Evolutionary conservation across 208 protist species (phyloP).

Genomic region (Entamoeba moshkovskii): DNA sequence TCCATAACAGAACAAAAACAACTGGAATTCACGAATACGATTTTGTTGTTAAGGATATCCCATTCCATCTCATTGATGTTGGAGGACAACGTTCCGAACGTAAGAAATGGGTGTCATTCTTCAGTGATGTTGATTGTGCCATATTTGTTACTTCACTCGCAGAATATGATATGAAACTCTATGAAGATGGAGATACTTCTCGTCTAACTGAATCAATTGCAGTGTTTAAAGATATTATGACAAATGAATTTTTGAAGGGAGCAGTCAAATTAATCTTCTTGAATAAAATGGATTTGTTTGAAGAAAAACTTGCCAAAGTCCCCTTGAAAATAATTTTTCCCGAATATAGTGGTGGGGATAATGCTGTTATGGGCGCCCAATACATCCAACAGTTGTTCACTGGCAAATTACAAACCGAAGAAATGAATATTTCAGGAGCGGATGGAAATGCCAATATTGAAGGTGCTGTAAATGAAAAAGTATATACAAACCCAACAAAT

Average conservation of each 20-base stretch:
- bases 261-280: conserved; percentile 58
- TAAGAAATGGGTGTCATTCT: conserved; percentile 67
- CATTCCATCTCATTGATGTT: conserved; percentile 54
- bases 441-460: neutral
- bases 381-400: conserved; percentile 14
- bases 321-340: conserved; percentile 50
- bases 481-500: neutral
- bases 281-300: conserved; percentile 65
- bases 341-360: conserved; percentile 49
- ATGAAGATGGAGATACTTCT: conserved; percentile 52
- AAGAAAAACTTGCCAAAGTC: conserved; percentile 48
- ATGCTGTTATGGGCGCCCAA: neutral
- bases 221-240: conserved; percentile 60
- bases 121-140: conserved; percentile 54
- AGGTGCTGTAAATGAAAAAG: neutral
- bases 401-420: neutral
- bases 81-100: conserved; percentile 58
- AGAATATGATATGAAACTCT: conserved; percentile 53
- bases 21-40: conserved; percentile 60
- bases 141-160: conserved; percentile 48
- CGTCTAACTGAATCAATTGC: conserved; percentile 56
- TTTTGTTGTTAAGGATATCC: conserved; percentile 39
- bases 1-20: conserved; percentile 45
- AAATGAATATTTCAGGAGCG: neutral
- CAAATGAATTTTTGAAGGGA: conserved; percentile 47